Evolutionary conservation across 768 basidiomycete species (phyloP), one percentile per base, ranked within the genome.

Genomic region (Pleurotus citrinopileatus): DNA sequence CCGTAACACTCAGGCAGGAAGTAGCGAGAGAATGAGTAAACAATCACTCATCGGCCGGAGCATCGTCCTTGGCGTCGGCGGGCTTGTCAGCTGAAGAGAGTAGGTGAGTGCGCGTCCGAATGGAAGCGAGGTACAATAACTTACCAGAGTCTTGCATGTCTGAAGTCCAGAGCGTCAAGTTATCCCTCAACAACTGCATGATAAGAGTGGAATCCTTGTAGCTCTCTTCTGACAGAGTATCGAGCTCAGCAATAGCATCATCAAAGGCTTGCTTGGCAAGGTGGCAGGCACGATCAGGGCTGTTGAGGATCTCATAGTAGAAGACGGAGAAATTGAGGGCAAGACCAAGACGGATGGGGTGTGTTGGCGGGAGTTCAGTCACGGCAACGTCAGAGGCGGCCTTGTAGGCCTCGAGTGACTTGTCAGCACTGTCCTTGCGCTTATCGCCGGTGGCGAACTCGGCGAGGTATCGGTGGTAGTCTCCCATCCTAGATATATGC

Each of bases 281-380:
- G 69, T 95, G 92, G 80, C 95, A 97, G 48, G 96, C 96, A 73
- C 94, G 92, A 74, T 97, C 95, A 62, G 96, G 94, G 73, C 89
- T 91, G 85, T 97, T 97, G 73, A 97, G 87, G 70, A 98, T 97
- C 75, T 98, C 95, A 78, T 97, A 97, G 84, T 98, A 98, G 83
- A 98, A 98, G 46, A 98, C 95, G 52, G 94, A 97, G 85, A 98
- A 98, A 84, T 98, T 98, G 67, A 98, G 82, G 42, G 95, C 95
- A 53, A 98, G 90, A 73, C 96, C 96, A 59, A 98, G 91, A 67
- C 95, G 94, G 75, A 98, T 98, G 59, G 94, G 95, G 77, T 97
- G 95, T 68, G 94, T 97, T 26, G 91, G 90, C 22, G 89, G 93
- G 40, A 98, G 89, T 74, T 97, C 93, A 47, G 89, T 94, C 64